Evolutionary conservation across 208 protist species (phyloP).

Genomic region (Trypanosoma scelopori): DNA sequence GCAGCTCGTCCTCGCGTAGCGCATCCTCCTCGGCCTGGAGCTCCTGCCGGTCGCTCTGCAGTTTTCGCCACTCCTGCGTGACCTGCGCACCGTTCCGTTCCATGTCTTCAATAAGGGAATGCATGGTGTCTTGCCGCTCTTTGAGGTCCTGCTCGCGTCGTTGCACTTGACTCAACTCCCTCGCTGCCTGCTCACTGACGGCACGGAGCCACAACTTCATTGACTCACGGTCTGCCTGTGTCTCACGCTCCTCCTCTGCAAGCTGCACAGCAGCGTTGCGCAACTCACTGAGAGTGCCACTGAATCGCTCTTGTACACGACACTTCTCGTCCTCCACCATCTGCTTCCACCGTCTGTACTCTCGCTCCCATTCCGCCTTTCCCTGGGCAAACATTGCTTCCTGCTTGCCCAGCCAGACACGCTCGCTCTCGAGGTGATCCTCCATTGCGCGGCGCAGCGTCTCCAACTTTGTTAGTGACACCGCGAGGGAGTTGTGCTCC

Average conservation of each 20-base stretch:
- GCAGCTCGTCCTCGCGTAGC: constrained; percentile 47
- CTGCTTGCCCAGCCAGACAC: constrained; percentile 63
- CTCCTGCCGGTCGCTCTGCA: constrained; percentile 35
- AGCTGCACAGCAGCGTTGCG: constrained; percentile 43
- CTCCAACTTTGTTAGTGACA: constrained; percentile 48
- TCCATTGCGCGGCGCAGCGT: constrained; percentile 42
- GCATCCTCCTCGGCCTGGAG: constrained; percentile 33
- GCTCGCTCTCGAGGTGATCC: constrained; percentile 63
- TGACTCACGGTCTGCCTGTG: constrained; percentile 31
- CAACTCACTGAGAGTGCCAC: constrained; percentile 40
- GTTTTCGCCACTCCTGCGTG: constrained; percentile 33
- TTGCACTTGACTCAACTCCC: constrained; percentile 45
- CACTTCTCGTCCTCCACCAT: constrained; percentile 60
- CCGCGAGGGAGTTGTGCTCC: constrained; percentile 42
- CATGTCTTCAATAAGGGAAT: constrained; percentile 28
- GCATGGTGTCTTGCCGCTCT: constrained; percentile 35
- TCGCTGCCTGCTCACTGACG: constrained; percentile 25
- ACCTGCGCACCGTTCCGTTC: constrained; percentile 34
- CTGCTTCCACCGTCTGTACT: constrained; percentile 71
- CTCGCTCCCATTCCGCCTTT: constrained; percentile 64
- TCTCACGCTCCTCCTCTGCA: constrained; percentile 49
- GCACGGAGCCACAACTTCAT: constrained; percentile 42
- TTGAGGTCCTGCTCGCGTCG: constrained; percentile 47
- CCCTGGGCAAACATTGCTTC: constrained; percentile 42
- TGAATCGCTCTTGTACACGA: constrained; percentile 55